Percentiles rank a stretch among this genome's conserved stretches.
These are phyloP conservation scores for Pestalotiopsis sp. DNA, from an alignment of 2,329 filamentous ascomycete genomes.

Conservation along the genomic window DNA sequence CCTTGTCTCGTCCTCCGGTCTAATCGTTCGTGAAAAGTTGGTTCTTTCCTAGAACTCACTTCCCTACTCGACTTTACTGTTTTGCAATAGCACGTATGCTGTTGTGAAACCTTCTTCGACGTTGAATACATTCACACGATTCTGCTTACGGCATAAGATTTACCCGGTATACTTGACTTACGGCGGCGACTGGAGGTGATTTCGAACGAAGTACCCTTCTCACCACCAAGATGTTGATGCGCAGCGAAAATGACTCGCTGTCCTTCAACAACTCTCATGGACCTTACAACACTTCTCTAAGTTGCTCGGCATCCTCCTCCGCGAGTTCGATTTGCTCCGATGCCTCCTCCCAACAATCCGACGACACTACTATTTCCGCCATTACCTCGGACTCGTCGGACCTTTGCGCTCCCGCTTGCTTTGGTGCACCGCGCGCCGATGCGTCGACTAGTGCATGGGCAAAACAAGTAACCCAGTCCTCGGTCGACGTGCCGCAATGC, in stretches of 20 bases:
- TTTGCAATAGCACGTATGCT: slow-evolving; percentile 36
- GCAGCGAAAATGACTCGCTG: slow-evolving; percentile 55
- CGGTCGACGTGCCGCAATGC: slow-evolving; percentile 60
- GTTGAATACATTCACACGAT: slow-evolving; percentile 41
- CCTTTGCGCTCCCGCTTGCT: slow-evolving; percentile 47
- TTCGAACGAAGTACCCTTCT: slow-evolving; percentile 26
- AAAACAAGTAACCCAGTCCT: slow-evolving; percentile 35
- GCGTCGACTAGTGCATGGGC: slow-evolving; percentile 32
- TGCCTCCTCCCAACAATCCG: slow-evolving; percentile 69
- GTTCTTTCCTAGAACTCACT: slow-evolving; percentile 45
- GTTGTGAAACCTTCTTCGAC: slow-evolving; percentile 44
- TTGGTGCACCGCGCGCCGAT: slow-evolving; percentile 33
- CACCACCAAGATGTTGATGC: slow-evolving; percentile 58
- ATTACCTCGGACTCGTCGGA: slow-evolving; percentile 58
- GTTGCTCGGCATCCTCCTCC: slow-evolving; percentile 76
- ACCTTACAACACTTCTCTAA: slow-evolving; percentile 71
- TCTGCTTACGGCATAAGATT: slow-evolving; percentile 40
- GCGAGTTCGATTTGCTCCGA: slow-evolving; percentile 79
- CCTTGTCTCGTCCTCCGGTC: slow-evolving; percentile 63
- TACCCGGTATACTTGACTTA: slow-evolving; percentile 50
- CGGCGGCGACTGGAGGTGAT: slow-evolving; percentile 58
- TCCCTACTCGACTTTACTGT: slow-evolving; percentile 44
- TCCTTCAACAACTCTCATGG: slow-evolving; percentile 52
- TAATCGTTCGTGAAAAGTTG: slow-evolving; percentile 57
- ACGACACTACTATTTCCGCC: slow-evolving; percentile 67